A percentile compares a stretch with the other conserved stretches of the same genome.
These are phyloP conservation scores for Lactifluus volemus DNA, from an alignment of 768 basidiomycete genomes.

Conservation along the genomic window DNA sequence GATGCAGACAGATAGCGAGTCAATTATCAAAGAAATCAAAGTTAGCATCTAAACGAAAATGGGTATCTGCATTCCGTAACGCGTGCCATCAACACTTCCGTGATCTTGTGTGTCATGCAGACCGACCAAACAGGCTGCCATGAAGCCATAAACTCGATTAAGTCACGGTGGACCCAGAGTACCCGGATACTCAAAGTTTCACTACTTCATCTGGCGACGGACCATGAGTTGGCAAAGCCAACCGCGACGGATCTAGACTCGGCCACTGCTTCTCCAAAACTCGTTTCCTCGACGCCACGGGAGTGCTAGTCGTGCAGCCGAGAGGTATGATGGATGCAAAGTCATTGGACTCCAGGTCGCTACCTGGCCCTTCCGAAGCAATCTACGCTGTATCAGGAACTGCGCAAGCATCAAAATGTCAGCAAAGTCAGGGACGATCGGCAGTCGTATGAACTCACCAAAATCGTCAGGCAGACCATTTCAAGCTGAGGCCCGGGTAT, in stretches of 20 bases:
- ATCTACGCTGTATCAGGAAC: not conserved
- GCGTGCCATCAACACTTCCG: too few relatives aligned
- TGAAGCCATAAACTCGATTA: not conserved
- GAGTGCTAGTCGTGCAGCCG: not conserved
- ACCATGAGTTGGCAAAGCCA: not conserved
- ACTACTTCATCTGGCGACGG: not conserved
- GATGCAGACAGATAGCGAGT: too few relatives aligned
- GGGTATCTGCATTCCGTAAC: too few relatives aligned
- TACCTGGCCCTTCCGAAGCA: not conserved
- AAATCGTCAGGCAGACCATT: not conserved
- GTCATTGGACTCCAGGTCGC: not conserved
- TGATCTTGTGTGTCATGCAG: not conserved
- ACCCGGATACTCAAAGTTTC: too few relatives aligned
- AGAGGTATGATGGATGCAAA: not conserved
- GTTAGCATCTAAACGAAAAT: too few relatives aligned
- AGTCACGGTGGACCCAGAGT: not conserved
- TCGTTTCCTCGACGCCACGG: not conserved
- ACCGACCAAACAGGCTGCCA: not conserved
- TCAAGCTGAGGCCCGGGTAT: not conserved
- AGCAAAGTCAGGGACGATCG: not conserved
- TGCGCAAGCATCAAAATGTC: slow-evolving; percentile 22
- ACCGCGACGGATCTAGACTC: not conserved
- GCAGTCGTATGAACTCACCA: not conserved
- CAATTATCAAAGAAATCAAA: too few relatives aligned
- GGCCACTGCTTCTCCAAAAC: not conserved